Conservation (phyloP, 495 filamentous ascomycete species). For the Trichoderma virens region DNA sequence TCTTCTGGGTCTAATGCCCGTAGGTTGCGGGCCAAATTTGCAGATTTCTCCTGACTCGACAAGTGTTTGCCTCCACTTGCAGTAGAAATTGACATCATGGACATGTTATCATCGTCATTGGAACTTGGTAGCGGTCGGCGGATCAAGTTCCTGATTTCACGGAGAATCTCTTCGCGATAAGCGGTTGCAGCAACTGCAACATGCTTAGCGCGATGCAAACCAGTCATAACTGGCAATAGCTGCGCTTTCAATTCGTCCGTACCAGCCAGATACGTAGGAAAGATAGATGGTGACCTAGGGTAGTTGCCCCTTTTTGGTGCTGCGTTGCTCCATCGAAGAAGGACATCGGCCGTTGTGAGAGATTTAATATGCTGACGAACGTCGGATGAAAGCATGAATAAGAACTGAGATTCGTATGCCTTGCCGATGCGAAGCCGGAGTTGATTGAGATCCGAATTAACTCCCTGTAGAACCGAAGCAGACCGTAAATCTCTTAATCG, state of each 20-base stretch:
- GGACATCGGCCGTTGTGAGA: slow-evolving; percentile 61
- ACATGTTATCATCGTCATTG: slow-evolving; percentile 88
- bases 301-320: slow-evolving; percentile 48
- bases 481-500: slow-evolving; percentile 63
- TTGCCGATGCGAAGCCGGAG: slow-evolving; percentile 77
- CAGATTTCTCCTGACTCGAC: slow-evolving; percentile 81
- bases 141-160: slow-evolving; percentile 83
- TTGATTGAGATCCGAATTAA: slow-evolving; percentile 64
- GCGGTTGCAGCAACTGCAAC: slow-evolving; percentile 71
- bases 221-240: slow-evolving; percentile 60
- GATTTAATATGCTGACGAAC: slow-evolving; percentile 72
- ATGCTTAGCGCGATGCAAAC: slow-evolving; percentile 70
- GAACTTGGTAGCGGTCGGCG: slow-evolving; percentile 80
- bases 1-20: slow-evolving; percentile 75
- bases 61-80: slow-evolving; percentile 58
- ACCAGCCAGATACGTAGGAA: slow-evolving; percentile 67
- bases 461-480: slow-evolving; percentile 71
- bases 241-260: slow-evolving; percentile 59
- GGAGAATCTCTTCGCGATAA: slow-evolving; percentile 78
- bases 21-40: slow-evolving; percentile 83
- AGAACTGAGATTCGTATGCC: slow-evolving; percentile 73
- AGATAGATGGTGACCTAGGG: slow-evolving; percentile 54
- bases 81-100: slow-evolving; percentile 80
- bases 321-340: slow-evolving; percentile 64
- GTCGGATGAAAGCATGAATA: slow-evolving; percentile 71